Evolutionary conservation across 176 grass and related monocot species (phyloP), one percentile per base, ranked within the genome.

Genomic region (Hordeum marinum): DNA sequence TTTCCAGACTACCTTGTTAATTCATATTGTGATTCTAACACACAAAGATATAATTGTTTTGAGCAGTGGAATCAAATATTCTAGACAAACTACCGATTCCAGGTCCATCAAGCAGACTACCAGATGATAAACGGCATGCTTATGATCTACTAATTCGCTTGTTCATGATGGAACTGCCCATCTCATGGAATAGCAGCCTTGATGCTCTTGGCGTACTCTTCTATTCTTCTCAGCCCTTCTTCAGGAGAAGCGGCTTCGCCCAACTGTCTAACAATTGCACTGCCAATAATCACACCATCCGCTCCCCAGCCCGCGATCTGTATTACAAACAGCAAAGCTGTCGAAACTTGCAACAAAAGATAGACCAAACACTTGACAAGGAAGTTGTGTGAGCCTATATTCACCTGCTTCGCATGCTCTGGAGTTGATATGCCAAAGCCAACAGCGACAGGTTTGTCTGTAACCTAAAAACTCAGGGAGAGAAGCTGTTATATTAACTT

Each of bases 241-340:
- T 95, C 88, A 63, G 96, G 89, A 77, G 90, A 90, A 68, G 79
- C 82, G 5, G 91, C 93, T 70, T 95, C 93, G 9, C 86, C 87
- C 81, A 98, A 73, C 68, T 91, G 85, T 78, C 82, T 98, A 78
- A 98, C 96, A 69, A 98, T 92, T 46, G 96, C 93, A 12, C 93
- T 98, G 15, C 96, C 96, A 70, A 98, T 89, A 15, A 96, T 98
- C 87, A 98, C 93, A 60, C 96, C 96, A 75, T 98, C 96, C 8
- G 96, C 96, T 75, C 96, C 93, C 96, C 96, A 98, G 50, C 88
- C 59, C 11, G 86, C 83, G 6, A 98, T 94, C 93, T 98, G 70
- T 20, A 62, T 61, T 40, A 62, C 45, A 78, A 76, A 9, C 26
- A 32, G 13, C 36, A 15, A 57, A 84, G 11, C 36, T 85, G 18